Evolutionary conservation across 116 monocot species (phyloP).

Genomic region (Trichopus zeylanicus): DNA sequence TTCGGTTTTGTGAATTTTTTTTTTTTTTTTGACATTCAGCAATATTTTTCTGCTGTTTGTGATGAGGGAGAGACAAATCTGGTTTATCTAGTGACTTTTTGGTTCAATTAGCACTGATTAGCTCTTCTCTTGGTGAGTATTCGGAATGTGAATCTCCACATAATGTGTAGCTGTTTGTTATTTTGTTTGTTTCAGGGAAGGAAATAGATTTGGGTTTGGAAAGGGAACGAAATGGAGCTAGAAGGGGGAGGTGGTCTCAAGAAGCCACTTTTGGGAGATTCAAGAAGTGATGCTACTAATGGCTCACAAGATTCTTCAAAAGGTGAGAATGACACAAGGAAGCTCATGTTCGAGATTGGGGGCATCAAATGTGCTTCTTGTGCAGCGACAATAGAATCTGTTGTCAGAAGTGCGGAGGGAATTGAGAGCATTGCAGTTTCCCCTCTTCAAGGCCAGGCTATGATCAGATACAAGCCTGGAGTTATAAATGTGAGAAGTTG

Average conservation of each 20-base stretch:
- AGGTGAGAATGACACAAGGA: conserved; percentile 26
- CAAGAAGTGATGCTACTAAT: conserved; percentile 15
- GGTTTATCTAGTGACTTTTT: too few species aligned
- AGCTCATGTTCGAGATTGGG: conserved; percentile 46
- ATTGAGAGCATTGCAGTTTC: conserved; percentile 55
- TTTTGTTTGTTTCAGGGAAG: background rate
- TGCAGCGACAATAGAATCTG: conserved; percentile 51
- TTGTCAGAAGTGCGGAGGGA: conserved; percentile 39
- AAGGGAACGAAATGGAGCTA: conserved; percentile 28
- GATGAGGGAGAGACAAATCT: too few species aligned
- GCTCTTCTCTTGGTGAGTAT: too few species aligned
- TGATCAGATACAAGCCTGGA: conserved; percentile 44
- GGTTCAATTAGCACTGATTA: too few species aligned
- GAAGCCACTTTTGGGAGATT: conserved; percentile 29
- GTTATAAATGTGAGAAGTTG: conserved; percentile 52
- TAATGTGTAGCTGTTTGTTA: too few species aligned
- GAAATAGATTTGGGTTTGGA: background rate
- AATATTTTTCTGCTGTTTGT: too few species aligned
- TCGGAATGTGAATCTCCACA: too few species aligned
- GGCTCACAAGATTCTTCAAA: conserved; percentile 7
- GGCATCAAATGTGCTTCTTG: conserved; percentile 67
- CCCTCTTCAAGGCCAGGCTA: conserved; percentile 58
- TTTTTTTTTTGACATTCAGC: too few species aligned
- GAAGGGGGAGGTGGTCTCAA: conserved; percentile 29
- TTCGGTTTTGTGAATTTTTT: too few species aligned